Conservation (phyloP, 2,329 filamentous ascomycete genomes). For the Ramularia collo-cygni region DNA sequence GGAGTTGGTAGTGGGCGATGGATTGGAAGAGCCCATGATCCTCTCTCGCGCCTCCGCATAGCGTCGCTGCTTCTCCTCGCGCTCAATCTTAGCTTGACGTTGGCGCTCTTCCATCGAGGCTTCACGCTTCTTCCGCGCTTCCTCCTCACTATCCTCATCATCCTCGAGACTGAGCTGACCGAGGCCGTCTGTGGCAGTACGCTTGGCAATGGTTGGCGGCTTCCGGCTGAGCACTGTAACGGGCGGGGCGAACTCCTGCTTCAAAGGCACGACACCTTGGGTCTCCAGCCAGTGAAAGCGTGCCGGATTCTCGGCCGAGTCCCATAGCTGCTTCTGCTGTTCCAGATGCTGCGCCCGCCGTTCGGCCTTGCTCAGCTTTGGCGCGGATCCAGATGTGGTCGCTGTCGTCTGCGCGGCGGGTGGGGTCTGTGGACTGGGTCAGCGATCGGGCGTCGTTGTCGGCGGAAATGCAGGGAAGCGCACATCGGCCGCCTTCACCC, state of each 20-base stretch:
- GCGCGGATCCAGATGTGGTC: constrained; percentile 34
- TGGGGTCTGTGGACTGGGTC: constrained; percentile 30
- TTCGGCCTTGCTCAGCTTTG: constrained; percentile 65
- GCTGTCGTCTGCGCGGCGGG: constrained; percentile 25
- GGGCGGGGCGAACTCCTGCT: constrained; percentile 66
- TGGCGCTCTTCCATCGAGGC: constrained; percentile 70
- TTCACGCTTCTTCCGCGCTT: constrained; percentile 52
- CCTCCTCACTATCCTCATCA: constrained; percentile 60
- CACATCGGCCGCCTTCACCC: constrained; percentile 73
- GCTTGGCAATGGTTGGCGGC: constrained; percentile 54
- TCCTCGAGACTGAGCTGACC: constrained; percentile 41
- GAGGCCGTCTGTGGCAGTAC: constrained; percentile 46
- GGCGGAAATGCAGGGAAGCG: constrained; percentile 6
- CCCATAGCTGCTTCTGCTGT: constrained; percentile 79
- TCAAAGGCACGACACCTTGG: constrained; percentile 55
- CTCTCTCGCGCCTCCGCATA: constrained; percentile 86
- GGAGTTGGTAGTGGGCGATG: constrained; percentile 22
- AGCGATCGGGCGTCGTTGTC: not conserved
- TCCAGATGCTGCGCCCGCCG: constrained; percentile 73
- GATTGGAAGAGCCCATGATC: constrained; percentile 62
- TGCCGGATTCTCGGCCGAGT: constrained; percentile 75
- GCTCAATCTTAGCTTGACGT: constrained; percentile 67
- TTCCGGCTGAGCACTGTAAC: constrained; percentile 83
- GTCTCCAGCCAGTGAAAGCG: constrained; percentile 70
- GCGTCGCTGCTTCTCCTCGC: constrained; percentile 81